Evolutionary conservation across 352 stramenopile species (phyloP), one percentile per base, ranked within the genome.

Genomic region (Phytophthora fragariaefolia): DNA sequence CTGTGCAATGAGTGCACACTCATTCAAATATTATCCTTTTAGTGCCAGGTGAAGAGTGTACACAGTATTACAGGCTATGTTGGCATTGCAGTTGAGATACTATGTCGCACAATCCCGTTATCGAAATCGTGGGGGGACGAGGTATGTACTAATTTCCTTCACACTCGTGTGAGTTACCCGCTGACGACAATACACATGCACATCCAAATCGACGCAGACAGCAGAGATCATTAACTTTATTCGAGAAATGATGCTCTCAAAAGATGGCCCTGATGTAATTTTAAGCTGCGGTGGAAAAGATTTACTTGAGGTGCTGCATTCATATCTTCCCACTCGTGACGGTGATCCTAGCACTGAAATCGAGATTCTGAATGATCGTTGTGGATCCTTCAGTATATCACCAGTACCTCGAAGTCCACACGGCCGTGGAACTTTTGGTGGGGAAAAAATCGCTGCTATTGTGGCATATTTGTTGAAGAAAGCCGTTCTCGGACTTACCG

Each of bases 141-240:
- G 69, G 73, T 80, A 52, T 10, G 40, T 20, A 17, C 24, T 13
- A 22, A 38, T 30, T 63, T 12, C 20, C 6, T 40, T 43, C 0
- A 23, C 32, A 22, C 45, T 7, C 7, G 15, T n/a, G 18, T 9
- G 26, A 32, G 3, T 30, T 7, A 24, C 3, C 8, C 6, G 40
- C 40, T 47, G 40, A 47, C 40, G 12, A 12, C n/a, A 15, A 49
- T 20, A 50, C 18, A 12, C 27, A 30, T 28, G 12, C 43, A 18
- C 23, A 10, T 50, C 12, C n/a, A 50, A 30, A 50, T 24, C 34
- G 27, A 18, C 13, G 40, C 12, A 89, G 80, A 71, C 83, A n/a
- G 64, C 79, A 10, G 82, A 93, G 20, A 66, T 87, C 2, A 81
- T 70, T 65, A 86, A 87, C 30, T 93, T 93, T 34, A 48, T 91